Evolutionary conservation across 345 rosid genomes (phyloP), one percentile per base, ranked within the genome.

Genomic region (Iberis pinnata): DNA sequence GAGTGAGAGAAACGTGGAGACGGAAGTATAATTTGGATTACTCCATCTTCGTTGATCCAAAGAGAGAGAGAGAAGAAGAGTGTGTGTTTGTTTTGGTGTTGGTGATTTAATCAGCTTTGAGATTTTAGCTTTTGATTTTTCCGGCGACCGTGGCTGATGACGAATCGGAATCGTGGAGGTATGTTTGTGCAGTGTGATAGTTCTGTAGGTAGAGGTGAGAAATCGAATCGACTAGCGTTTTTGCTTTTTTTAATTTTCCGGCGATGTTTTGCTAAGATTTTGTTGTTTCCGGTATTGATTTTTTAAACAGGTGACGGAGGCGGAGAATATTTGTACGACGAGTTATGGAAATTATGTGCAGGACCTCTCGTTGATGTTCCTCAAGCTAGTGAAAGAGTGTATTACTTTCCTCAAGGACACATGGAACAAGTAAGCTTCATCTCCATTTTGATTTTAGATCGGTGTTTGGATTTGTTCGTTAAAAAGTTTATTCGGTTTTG

Each of bases 341-440:
- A 82, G 83, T 59, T 84, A 20, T 90, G 98, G 98, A 83, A 78
- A 61, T 78, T 81, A 20, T 84, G 92, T 55, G 95, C 98, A 14
- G 96, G 96, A 18, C 87, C 94, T 49, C 60, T 82, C 7, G 92
- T 84, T 45, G 92, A 84, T 43, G 74, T 87, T 41, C 98, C 98
- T 10, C 72, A 63, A 60, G 17, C 37, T 41, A 69, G 62, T 18
- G 82, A 84, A 60, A 72, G 76, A 44, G 96, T 90, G 12, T 84
- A 62, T 74, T 90, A 89, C 56, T 82, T 89, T 58, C 96, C 97
- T 26, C 97, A 89, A 67, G 97, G 96, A 11, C 96, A 90, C 74
- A 84, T 90, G 89, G 96, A 90, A 51, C 98, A 90, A 70, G 98
- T 72, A 61, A 50, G 71, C 58, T 12, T 10, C 40, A 0, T 4